Evolutionary conservation across 495 filamentous ascomycete genomes (phyloP), one percentile per base, ranked within the genome.

Genomic region (Cetradonia linearis): DNA sequence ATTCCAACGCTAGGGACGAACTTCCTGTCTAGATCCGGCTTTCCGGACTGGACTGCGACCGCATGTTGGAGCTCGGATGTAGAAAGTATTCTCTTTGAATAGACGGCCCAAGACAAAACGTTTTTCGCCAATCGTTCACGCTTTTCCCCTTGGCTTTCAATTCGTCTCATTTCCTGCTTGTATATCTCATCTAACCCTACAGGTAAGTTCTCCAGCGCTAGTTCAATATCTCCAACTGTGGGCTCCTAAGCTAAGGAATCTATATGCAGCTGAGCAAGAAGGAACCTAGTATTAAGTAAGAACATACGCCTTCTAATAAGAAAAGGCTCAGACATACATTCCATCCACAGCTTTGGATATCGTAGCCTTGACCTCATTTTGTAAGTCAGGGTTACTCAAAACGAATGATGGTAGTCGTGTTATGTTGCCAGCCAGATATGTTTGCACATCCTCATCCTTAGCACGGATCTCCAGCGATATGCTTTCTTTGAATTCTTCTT

Each of bases 1-100:
- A 70, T 54, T 18, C 73, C 66, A 1, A 73, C 28, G 1, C 71
- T 47, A 0, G 69, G 53, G 0, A 80, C 2, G 27, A 71, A 68
- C 0, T 74, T 67, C 27, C 63, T 18, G 46, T 81, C 71, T 5
- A 83, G 61, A 4, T 34, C 34, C 1, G 20, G 23, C 4, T 36
- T 37, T 7, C 60, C 68, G 0, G 31, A 0, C 37, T 75, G 63
- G 0, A 78, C 63, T 25, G 71, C 68, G 16, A 76, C 58, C 0
- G 73, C 74, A 53, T 73, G 69, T n/a, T 23, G 49, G 28, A 53
- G 18, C 18, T 53, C 49, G 1, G 49, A 34, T 10, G 2, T 53
- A 34, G 49, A 33, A 5, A 53, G 28, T 33, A 13, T n/a, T 20
- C 30, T 20, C 30, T 53, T 34, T 1, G 49, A 1, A 5, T 33